Conservation (phyloP, 257 asterid species). For the Salvia hispanica region DNA sequence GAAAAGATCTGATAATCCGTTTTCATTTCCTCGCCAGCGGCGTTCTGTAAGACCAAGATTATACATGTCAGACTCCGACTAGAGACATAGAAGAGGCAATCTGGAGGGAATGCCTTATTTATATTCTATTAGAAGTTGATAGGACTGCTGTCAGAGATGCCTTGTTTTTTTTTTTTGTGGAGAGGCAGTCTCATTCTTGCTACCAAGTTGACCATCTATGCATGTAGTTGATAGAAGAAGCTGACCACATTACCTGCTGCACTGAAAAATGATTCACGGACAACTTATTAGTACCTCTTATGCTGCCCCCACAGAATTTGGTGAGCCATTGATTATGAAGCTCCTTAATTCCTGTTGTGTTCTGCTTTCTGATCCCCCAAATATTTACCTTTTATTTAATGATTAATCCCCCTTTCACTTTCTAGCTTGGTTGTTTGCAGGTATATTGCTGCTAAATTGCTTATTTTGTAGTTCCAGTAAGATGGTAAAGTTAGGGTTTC, state of each 20-base stretch:
- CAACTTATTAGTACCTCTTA: constrained; percentile 17
- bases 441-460: constrained; percentile 34
- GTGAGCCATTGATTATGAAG: constrained; percentile 34
- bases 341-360: constrained; percentile 13
- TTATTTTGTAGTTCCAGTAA: constrained; percentile 34
- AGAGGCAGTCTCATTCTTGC: constrained; percentile 23
- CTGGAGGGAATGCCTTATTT: constrained; percentile 7
- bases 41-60: constrained; percentile 95
- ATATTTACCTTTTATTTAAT: background rate
- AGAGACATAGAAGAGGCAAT: constrained; percentile 26
- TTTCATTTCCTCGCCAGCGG: constrained; percentile 77
- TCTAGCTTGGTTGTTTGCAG: constrained; percentile 29
- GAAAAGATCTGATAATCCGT: constrained; percentile 83
- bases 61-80: constrained; percentile 80
- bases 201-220: constrained; percentile 26
- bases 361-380: background rate
- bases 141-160: constrained; percentile 19
- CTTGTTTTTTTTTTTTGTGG: background rate
- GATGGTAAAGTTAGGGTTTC: constrained; percentile 12
- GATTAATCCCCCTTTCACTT: constrained; percentile 2
- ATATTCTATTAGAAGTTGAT: background rate
- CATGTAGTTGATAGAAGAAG: constrained; percentile 32
- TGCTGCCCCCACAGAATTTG: constrained; percentile 35
- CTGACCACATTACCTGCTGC: constrained; percentile 25
- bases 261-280: constrained; percentile 7